Evolutionary conservation across 306 rosid genomes (phyloP).

Genomic region (Pyrus pyrifolia): DNA sequence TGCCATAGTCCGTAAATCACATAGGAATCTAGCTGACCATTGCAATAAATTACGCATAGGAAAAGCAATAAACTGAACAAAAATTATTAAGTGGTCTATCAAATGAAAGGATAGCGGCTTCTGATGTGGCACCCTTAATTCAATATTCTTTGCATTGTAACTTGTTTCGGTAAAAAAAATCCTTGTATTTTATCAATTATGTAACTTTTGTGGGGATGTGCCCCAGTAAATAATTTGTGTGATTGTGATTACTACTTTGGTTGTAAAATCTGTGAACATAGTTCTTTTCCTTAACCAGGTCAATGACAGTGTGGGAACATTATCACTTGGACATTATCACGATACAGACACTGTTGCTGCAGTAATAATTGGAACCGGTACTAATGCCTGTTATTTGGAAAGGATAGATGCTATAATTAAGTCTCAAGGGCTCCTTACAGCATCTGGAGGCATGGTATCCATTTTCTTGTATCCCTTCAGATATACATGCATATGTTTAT

Average conservation of each 20-base stretch:
- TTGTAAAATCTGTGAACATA: neutral
- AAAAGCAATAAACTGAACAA: neutral
- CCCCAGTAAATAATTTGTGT: neutral
- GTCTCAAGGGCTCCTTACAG: conserved; percentile 71
- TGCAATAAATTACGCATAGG: neutral
- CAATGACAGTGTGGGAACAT: conserved; percentile 86
- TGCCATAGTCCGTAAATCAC: neutral
- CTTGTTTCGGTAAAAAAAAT: neutral
- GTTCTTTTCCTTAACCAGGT: conserved; percentile 38
- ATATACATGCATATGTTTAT: neutral
- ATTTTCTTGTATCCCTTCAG: neutral
- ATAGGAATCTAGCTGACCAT: neutral
- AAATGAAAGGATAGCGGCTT: neutral
- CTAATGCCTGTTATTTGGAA: conserved; percentile 92
- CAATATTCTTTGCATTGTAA: neutral
- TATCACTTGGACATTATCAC: conserved; percentile 83
- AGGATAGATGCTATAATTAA: conserved; percentile 86
- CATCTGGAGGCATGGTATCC: conserved; percentile 76
- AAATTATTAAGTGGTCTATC: neutral
- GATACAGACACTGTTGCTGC: conserved; percentile 89
- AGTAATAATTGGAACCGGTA: conserved; percentile 82
- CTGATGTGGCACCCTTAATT: neutral
- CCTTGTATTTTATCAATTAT: neutral
- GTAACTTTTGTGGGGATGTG: neutral
- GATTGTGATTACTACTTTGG: neutral